A percentile compares a stretch with the other conserved stretches of the same genome.
phyloP scores from a whole-genome alignment of 306 rosid genomes.

The Hippophae tibetana region DNA sequence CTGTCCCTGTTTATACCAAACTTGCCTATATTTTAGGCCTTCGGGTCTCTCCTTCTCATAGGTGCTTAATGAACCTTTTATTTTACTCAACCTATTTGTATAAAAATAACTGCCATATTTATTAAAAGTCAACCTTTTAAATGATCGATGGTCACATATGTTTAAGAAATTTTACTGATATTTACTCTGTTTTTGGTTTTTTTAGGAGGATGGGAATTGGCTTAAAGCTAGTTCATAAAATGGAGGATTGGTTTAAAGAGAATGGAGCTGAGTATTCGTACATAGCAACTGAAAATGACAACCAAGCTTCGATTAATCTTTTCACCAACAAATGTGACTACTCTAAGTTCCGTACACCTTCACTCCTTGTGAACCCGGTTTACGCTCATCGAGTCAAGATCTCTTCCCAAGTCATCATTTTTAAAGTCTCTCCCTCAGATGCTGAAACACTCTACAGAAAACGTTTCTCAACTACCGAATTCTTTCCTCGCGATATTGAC shows the following conservation, averaged over 20 bases:
- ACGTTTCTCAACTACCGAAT: conserved; percentile 72
- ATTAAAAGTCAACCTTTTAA: no score
- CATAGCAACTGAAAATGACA: conserved; percentile 86
- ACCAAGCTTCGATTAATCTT: conserved; percentile 62
- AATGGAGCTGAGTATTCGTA: conserved; percentile 82
- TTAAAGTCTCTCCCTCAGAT: conserved; percentile 41
- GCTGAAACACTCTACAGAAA: conserved; percentile 66
- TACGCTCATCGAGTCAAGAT: conserved; percentile 54
- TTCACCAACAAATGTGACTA: conserved; percentile 92
- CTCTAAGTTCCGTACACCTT: conserved; percentile 73
- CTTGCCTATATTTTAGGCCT: conserved; percentile 84
- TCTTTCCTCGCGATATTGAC: conserved; percentile 91
- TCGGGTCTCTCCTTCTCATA: conserved; percentile 75
- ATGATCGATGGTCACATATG: neutral
- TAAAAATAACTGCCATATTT: neutral
- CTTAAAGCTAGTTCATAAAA: conserved; percentile 41
- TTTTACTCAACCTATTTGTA: neutral
- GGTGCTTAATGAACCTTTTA: conserved; percentile 28
- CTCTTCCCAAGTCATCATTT: conserved; percentile 33
- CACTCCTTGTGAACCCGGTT: conserved; percentile 82
- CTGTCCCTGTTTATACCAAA: conserved; percentile 61
- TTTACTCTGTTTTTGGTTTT: neutral
- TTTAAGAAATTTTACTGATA: neutral
- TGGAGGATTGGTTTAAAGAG: conserved; percentile 69
- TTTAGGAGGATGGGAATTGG: conserved; percentile 93